phyloP scores from a whole-genome alignment of 2,329 filamentous ascomycete species.

The Lasiodiplodia citricola region DNA sequence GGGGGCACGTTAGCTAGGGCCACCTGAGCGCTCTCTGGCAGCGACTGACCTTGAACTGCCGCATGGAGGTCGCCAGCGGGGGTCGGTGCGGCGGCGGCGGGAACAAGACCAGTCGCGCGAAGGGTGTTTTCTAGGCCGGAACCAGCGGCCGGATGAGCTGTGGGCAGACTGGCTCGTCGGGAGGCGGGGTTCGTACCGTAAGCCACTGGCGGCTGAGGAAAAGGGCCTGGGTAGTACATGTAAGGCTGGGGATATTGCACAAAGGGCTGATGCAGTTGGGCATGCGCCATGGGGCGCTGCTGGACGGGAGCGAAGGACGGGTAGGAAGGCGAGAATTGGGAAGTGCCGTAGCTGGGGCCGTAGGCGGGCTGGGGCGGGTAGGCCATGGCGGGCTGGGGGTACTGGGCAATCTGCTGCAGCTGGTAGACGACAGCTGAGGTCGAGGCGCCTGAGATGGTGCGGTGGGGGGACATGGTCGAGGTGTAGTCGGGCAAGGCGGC shows the following conservation, averaged over 20 bases:
- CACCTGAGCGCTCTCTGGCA: neutral
- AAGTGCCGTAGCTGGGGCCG: constrained; percentile 35
- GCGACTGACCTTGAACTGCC: constrained; percentile 34
- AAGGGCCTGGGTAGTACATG: constrained; percentile 24
- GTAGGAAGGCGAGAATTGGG: constrained; percentile 39
- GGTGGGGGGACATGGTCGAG: constrained; percentile 32
- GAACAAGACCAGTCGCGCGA: neutral
- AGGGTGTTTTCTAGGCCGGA: neutral
- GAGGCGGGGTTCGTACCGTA: constrained; percentile 38
- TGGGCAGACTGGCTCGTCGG: constrained; percentile 37
- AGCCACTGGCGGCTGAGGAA: constrained; percentile 33
- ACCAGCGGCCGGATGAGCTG: constrained; percentile 24
- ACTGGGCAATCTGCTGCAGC: constrained; percentile 45
- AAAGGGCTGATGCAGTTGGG: constrained; percentile 20
- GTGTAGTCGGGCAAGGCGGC: constrained; percentile 44
- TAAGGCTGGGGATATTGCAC: constrained; percentile 23
- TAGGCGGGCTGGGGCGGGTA: constrained; percentile 37
- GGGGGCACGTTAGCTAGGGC: neutral
- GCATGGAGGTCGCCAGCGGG: constrained; percentile 12
- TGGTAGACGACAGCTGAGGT: constrained; percentile 48
- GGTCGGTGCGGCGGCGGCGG: neutral
- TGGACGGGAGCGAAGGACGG: constrained; percentile 27
- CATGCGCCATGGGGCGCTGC: constrained; percentile 14
- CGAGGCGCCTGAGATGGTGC: constrained; percentile 44
- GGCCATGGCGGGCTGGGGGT: constrained; percentile 35